Conservation (phyloP, 345 rosid genomes). For the Adansonia digitata region DNA sequence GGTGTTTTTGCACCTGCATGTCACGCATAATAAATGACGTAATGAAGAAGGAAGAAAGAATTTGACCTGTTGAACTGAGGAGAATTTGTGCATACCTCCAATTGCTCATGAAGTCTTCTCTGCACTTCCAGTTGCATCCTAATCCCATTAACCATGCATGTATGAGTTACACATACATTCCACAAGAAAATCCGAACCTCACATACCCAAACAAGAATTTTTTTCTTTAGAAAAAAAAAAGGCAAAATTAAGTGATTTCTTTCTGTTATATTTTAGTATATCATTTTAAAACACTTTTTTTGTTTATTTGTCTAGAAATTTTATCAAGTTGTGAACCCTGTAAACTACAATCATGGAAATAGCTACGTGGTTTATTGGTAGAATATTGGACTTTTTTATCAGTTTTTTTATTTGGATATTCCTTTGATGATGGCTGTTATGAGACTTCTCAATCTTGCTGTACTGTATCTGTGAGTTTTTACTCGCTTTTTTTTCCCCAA, state of each 20-base stretch:
- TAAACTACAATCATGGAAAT: not conserved
- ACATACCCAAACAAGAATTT: conserved; percentile 14
- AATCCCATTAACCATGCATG: conserved; percentile 45
- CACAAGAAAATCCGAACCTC: conserved; percentile 18
- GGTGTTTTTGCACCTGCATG: conserved; percentile 98
- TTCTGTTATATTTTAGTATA: not conserved
- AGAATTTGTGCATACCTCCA: conserved; percentile 56
- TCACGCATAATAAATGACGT: not conserved
- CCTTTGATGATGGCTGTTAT: too few relatives aligned
- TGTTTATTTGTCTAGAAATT: not conserved
- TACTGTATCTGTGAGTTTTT: too few relatives aligned
- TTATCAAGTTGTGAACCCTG: not conserved
- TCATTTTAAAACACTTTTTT: not conserved
- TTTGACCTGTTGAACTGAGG: not conserved
- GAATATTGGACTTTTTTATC: too few relatives aligned
- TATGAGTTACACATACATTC: conserved; percentile 39
- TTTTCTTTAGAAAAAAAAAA: not conserved
- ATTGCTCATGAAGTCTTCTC: conserved; percentile 93
- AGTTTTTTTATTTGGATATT: too few relatives aligned
- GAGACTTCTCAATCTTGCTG: too few relatives aligned
- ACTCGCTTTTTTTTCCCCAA: too few relatives aligned
- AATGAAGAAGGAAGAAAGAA: not conserved
- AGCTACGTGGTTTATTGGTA: too few relatives aligned
- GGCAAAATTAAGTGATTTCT: not conserved
- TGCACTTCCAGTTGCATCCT: conserved; percentile 99